Evolutionary conservation across 306 rosid genomes (phyloP), one percentile per base, ranked within the genome.

Genomic region (Gleditsia sinensis): DNA sequence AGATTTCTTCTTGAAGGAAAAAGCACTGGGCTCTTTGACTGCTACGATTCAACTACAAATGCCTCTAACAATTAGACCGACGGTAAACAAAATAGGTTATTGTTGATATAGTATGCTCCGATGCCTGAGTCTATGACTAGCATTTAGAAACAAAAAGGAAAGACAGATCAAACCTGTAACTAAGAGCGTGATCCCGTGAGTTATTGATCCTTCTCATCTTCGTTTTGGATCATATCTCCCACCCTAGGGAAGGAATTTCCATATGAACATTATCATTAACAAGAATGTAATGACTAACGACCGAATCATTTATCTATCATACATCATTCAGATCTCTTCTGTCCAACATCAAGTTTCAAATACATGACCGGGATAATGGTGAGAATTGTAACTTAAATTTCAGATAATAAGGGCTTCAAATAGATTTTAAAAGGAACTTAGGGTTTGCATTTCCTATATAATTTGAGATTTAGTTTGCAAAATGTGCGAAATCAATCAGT

Each of bases 121-220:
- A 70, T 53, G 36, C 33, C 57, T 49, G 32, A 16, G 53, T 49
- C 69, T 56, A 16, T n/a, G n/a, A n/a, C n/a, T n/a, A 64, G 45
- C 56, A 39, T 42, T 40, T 53, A 40, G 43, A 69, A 45, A 58
- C 57, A 64, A 20, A 7, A 58, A 65, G 21, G 14, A 74, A 32
- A 64, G 51, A 80, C 45, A 79, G 60, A 79, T 71, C 51, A 69
- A 59, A 85, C 92, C 92, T 83, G 81, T 62, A 59, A 78, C 82
- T 45, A 56, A 62, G 68, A 28, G 17, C 11, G 77, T 69, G 28
- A 64, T 82, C 78, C 45, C 54, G 59, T 53, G 58, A 72, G 69
- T 80, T 72, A 84, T 65, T 76, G 79, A 51, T 69, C 71, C 69
- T 69, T 76, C 74, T 74, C 91, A 17, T 72, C 49, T 40, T 51